These are phyloP conservation scores for Diaporthe sp. DNA, from an alignment of 2,329 filamentous ascomycete species.

Conservation along the genomic window DNA sequence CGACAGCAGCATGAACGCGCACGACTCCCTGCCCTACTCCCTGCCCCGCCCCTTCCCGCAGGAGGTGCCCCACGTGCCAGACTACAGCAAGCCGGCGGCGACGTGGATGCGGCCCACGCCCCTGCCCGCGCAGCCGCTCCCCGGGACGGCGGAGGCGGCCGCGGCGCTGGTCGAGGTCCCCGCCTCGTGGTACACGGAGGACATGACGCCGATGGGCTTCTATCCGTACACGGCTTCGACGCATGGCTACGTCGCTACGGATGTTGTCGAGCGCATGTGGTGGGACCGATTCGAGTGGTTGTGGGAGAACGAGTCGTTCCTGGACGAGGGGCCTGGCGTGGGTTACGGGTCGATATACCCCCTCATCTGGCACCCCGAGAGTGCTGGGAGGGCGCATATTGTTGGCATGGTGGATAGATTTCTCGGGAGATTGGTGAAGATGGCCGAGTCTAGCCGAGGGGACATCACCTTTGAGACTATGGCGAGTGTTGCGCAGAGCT, in stretches of 20 bases:
- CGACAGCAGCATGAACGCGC: slow-evolving; percentile 58
- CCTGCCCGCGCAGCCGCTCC: slow-evolving; percentile 43
- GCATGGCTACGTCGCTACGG: slow-evolving; percentile 69
- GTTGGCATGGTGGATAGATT: slow-evolving; percentile 64
- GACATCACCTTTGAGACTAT: slow-evolving; percentile 15
- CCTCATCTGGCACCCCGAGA: slow-evolving; percentile 69
- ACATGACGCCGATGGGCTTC: slow-evolving; percentile 63
- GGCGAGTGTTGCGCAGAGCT: slow-evolving; percentile 8
- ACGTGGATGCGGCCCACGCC: slow-evolving; percentile 62
- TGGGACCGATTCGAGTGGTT: slow-evolving; percentile 71
- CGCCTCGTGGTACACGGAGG: slow-evolving; percentile 63
- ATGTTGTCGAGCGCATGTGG: slow-evolving; percentile 72
- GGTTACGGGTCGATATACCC: slow-evolving; percentile 54
- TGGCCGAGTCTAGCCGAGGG: background rate
- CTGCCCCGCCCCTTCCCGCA: slow-evolving; percentile 48
- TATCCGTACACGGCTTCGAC: slow-evolving; percentile 63
- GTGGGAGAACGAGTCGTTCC: slow-evolving; percentile 55
- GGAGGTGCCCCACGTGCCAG: slow-evolving; percentile 54
- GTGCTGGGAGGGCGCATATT: slow-evolving; percentile 72
- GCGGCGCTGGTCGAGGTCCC: slow-evolving; percentile 59
- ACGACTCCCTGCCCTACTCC: slow-evolving; percentile 61
- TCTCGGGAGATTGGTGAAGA: slow-evolving; percentile 59
- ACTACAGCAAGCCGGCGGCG: slow-evolving; percentile 51
- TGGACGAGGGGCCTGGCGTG: slow-evolving; percentile 44
- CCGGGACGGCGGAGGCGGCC: slow-evolving; percentile 39